Evolutionary conservation across 1,139 yeast genomes (phyloP).

Genomic region (Pichia sp.): DNA sequence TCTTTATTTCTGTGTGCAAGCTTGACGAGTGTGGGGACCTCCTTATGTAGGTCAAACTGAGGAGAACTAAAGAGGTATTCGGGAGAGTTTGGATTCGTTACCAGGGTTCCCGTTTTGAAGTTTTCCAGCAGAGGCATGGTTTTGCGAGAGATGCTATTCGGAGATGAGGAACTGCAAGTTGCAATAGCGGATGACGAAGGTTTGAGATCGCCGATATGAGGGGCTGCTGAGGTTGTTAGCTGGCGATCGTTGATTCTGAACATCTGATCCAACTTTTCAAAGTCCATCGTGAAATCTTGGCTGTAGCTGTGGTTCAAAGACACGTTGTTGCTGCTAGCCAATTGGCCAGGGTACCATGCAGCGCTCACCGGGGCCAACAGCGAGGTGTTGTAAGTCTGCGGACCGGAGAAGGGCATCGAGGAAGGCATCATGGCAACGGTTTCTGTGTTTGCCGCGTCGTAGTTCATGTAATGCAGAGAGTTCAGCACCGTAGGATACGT

Average conservation of each 20-base stretch:
- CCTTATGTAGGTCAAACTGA: constrained; percentile 2
- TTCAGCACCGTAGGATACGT: background rate
- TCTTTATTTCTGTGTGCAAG: constrained; percentile 17
- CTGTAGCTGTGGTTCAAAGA: background rate
- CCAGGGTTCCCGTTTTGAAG: background rate
- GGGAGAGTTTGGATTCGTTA: constrained; percentile 1
- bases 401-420: background rate
- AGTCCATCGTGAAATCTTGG: background rate
- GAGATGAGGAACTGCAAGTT: background rate
- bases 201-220: too few relatives aligned
- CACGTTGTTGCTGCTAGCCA: background rate
- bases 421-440: background rate
- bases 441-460: background rate
- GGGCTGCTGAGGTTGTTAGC: too few relatives aligned
- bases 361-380: background rate
- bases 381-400: background rate
- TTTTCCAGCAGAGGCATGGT: background rate
- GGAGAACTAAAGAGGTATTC: constrained; percentile 2
- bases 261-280: background rate
- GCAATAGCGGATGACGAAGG: too few relatives aligned
- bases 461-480: background rate
- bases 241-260: background rate
- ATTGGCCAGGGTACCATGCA: background rate
- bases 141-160: too few relatives aligned
- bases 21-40: constrained; percentile 8